Base-by-base conservation (phyloP, 768 basidiomycete genomes). In the Kondoa malvinella region DNA sequence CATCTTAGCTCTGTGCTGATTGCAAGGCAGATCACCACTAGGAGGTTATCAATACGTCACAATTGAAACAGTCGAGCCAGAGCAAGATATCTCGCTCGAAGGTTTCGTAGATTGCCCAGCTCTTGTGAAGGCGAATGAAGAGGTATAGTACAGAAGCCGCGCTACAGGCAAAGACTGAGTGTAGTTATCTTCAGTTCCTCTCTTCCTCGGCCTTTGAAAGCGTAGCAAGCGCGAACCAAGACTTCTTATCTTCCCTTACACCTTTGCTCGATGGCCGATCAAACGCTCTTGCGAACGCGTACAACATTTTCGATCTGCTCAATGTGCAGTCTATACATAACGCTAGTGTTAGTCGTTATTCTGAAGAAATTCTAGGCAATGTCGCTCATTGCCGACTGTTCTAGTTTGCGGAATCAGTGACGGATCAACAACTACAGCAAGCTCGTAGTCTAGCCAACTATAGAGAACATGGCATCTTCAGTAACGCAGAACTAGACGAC, bases 1-100 rank as follows among this genome's bases (percentile, higher is more conserved):
- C 87, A 75, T 86, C 87, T 77, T 91, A 90, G 71, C 82, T 91
- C 61, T 87, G 88, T 16, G 81, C 65, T 40, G 31, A 27, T 63
- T 21, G 16, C 3, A 25, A 8, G 4, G 30, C 33, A 56, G 40
- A 2, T 84, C 82, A 8, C 86, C 87, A 15, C 75, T 87, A 2
- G 77, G 76, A 26, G 87, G 87, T 4, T 88, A 87, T 75, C 86
- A 87, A 77, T 92, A 91, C 71, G 82, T 92, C 61, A 87, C 88
- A 15, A 81, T 71, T 32, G 34, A 57, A 33, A 65, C 60, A 58
- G 64, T 68, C 3, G 64, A 71, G 17, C 66, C 60, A 3, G 68
- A 65, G 21, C 62, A 71, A 16, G 70, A 68, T 40, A 58, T 69
- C 56, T 57, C 64, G 4, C 70, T 71, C 4, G 70, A 71, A 32